Evolutionary conservation across 2,329 filamentous ascomycete genomes (phyloP).

Genomic region (Hypoxylon sp.): DNA sequence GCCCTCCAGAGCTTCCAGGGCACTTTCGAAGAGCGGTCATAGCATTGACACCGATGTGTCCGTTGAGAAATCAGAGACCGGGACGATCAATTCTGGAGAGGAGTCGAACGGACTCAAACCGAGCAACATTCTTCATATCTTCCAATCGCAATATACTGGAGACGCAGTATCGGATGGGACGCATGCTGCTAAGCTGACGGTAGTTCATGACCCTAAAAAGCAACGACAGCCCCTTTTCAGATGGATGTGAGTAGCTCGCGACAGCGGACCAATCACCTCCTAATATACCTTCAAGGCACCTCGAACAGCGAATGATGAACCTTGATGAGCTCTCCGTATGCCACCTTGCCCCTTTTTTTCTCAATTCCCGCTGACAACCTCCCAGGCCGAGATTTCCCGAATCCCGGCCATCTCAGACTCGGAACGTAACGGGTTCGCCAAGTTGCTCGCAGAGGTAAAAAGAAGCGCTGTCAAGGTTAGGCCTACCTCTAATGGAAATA

Average conservation of each 20-base stretch:
- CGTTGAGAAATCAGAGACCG: conserved; percentile 21
- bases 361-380: conserved; percentile 21
- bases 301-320: conserved; percentile 56
- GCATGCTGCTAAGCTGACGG: conserved; percentile 53
- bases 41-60: conserved; percentile 28
- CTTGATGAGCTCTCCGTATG: conserved; percentile 58
- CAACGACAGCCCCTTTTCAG: conserved; percentile 54
- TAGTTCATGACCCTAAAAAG: conserved; percentile 51
- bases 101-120: conserved; percentile 1
- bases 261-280: background rate
- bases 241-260: conserved; percentile 54
- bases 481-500: conserved; percentile 54
- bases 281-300: conserved; percentile 42
- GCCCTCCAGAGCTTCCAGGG: conserved; percentile 21
- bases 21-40: conserved; percentile 21
- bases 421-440: conserved; percentile 52
- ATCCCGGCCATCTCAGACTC: conserved; percentile 51
- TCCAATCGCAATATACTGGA: conserved; percentile 55
- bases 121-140: conserved; percentile 41
- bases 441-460: conserved; percentile 55
- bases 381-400: conserved; percentile 53
- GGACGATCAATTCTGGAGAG: background rate
- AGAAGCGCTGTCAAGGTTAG: conserved; percentile 53
- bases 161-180: conserved; percentile 53
- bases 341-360: background rate